Percentiles rank a stretch among this genome's conserved stretches.
phyloP scores from a whole-genome alignment of 2,329 filamentous ascomycete species.

The Pseudocercospora macadamiae region DNA sequence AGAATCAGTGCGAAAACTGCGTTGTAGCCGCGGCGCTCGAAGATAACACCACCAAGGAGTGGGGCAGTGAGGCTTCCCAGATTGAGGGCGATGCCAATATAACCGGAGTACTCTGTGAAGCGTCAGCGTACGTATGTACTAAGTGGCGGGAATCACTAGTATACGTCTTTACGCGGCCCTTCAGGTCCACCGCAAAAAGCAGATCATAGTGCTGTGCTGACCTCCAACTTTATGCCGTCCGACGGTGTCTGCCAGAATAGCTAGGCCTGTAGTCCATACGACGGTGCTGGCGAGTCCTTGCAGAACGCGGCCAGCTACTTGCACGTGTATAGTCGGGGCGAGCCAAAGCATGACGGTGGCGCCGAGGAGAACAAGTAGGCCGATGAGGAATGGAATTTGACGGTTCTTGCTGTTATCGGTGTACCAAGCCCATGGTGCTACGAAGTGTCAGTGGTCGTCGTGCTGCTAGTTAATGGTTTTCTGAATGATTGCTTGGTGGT shows the following conservation, averaged over 20 bases:
- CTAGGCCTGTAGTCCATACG: constrained; percentile 72
- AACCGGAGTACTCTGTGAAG: constrained; percentile 61
- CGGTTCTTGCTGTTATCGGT: constrained; percentile 65
- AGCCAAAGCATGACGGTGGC: constrained; percentile 67
- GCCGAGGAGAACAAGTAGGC: constrained; percentile 62
- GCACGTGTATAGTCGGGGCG: constrained; percentile 60
- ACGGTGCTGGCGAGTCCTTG: constrained; percentile 69
- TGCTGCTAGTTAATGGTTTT: background rate
- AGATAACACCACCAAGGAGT: constrained; percentile 68
- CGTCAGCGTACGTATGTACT: background rate
- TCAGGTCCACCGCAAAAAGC: background rate
- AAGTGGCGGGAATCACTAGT: background rate
- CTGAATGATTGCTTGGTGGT: no score
- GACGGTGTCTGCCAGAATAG: constrained; percentile 70
- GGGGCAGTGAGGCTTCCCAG: constrained; percentile 65
- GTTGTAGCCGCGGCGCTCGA: constrained; percentile 49
- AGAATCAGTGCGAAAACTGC: constrained; percentile 27
- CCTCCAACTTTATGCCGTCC: constrained; percentile 60
- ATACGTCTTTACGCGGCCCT: background rate
- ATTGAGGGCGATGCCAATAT: constrained; percentile 64
- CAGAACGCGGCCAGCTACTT: constrained; percentile 66
- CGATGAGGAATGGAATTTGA: constrained; percentile 63
- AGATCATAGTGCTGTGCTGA: constrained; percentile 5
- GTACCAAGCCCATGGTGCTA: constrained; percentile 53
- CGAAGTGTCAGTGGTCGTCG: background rate